phyloP scores from a whole-genome alignment of 2,329 filamentous ascomycete genomes.

The Alternaria sp. region DNA sequence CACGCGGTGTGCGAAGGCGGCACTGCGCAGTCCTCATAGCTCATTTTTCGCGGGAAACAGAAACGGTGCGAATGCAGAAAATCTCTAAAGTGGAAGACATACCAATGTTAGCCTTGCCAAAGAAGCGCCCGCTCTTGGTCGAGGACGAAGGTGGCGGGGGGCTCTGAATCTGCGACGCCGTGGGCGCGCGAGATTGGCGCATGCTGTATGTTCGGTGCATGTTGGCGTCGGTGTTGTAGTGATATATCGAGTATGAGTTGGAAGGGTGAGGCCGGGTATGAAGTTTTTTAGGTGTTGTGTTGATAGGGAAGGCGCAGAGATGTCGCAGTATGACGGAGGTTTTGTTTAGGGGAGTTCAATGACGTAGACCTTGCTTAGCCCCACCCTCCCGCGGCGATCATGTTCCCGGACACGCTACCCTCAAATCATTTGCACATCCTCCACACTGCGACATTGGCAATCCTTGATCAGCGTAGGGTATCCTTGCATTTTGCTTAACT shows the following conservation, averaged over 20 bases:
- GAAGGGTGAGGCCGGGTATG: neutral
- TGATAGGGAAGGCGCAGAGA: slow-evolving; percentile 14
- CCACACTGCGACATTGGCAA: slow-evolving; percentile 18
- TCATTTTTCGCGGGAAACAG: neutral
- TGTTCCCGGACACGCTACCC: slow-evolving; percentile 16
- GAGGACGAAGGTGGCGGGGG: slow-evolving; percentile 90
- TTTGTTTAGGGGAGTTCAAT: slow-evolving; percentile 35
- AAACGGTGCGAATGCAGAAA: neutral
- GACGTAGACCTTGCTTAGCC: slow-evolving; percentile 25
- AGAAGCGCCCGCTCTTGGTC: slow-evolving; percentile 90
- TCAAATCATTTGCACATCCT: slow-evolving; percentile 19
- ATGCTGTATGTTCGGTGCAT: slow-evolving; percentile 93
- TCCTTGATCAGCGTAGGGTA: neutral
- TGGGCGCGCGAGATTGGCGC: slow-evolving; percentile 96
- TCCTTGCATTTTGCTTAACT: neutral
- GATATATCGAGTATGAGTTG: neutral
- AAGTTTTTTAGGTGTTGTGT: slow-evolving; percentile 15
- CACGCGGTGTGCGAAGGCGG: neutral
- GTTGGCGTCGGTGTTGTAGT: slow-evolving; percentile 18
- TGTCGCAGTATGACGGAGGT: slow-evolving; percentile 25
- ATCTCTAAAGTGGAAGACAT: slow-evolving; percentile 51
- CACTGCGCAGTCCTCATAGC: neutral
- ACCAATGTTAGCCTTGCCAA: slow-evolving; percentile 87
- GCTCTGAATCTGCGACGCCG: slow-evolving; percentile 89
- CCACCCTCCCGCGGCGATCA: slow-evolving; percentile 18